Evolutionary conservation across 352 stramenopile species (phyloP).

Genomic region (Blastocystis sp.): DNA sequence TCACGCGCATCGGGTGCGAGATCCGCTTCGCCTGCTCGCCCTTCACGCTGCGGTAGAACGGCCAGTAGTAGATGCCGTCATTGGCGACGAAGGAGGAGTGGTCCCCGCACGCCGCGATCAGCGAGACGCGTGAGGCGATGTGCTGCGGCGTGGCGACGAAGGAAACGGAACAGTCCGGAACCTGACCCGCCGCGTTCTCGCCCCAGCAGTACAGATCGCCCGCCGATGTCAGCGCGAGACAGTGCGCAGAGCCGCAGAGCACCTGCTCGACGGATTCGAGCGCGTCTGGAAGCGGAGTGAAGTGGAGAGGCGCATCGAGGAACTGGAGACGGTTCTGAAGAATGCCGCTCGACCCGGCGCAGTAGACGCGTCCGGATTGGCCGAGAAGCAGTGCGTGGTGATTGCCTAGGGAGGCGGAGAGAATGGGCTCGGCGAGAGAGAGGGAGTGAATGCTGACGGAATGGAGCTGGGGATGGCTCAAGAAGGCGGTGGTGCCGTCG

Average conservation of each 20-base stretch:
- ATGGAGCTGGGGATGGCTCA: neutral
- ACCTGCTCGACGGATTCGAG: slow-evolving; percentile 70
- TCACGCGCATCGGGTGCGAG: slow-evolving; percentile 1
- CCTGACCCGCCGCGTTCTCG: slow-evolving; percentile 75
- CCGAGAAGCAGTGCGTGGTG: slow-evolving; percentile 4
- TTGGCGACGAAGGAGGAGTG: neutral
- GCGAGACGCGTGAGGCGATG: neutral
- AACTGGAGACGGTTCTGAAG: neutral
- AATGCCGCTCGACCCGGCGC: neutral
- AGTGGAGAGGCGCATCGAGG: neutral
- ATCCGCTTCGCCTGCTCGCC: neutral
- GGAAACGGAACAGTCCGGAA: neutral
- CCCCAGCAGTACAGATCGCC: slow-evolving; percentile 76
- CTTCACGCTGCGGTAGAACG: neutral
- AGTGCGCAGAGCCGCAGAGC: slow-evolving; percentile 72
- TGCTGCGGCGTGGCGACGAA: neutral
- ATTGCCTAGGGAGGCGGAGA: neutral
- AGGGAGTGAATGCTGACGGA: neutral
- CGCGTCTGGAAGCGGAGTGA: neutral
- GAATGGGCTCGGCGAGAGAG: neutral
- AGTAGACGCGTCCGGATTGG: neutral
- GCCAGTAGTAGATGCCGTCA: slow-evolving; percentile 32
- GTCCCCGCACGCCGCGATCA: neutral
- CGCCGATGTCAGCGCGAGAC: slow-evolving; percentile 74
- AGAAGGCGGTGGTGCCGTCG: neutral